These are phyloP conservation scores for Solanum gandarillasii DNA, from an alignment of 257 asterid species.

Conservation along the genomic window DNA sequence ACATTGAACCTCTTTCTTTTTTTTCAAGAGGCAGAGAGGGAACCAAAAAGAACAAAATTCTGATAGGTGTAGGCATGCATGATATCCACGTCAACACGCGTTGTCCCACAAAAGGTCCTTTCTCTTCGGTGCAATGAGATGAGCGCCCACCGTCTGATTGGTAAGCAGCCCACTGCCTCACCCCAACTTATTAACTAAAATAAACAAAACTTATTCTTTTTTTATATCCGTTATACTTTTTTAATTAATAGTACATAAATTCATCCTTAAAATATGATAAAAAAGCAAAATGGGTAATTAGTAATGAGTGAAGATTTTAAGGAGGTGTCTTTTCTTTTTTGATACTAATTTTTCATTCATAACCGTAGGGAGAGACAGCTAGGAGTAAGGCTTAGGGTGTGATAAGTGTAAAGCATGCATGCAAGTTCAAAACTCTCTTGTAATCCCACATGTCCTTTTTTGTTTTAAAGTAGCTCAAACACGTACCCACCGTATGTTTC, in stretches of 20 bases:
- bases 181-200: neutral
- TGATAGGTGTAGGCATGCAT: slow-evolving; percentile 33
- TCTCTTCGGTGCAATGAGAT: slow-evolving; percentile 18
- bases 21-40: neutral
- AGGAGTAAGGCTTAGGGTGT: neutral
- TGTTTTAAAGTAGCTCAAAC: slow-evolving; percentile 41
- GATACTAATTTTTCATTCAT: neutral
- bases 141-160: slow-evolving; percentile 5
- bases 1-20: neutral
- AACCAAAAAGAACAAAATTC: neutral
- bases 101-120: slow-evolving; percentile 4
- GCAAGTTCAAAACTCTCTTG: slow-evolving; percentile 12
- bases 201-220: neutral
- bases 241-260: neutral
- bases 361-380: neutral
- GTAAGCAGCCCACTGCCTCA: neutral
- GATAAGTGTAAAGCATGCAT: slow-evolving; percentile 77
- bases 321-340: neutral
- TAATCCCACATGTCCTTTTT: slow-evolving; percentile 57
- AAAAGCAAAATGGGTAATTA: neutral
- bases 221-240: neutral
- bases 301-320: neutral
- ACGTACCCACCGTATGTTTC: slow-evolving; percentile 68
- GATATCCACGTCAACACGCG: slow-evolving; percentile 23
- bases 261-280: neutral